Evolutionary conservation across 2,329 filamentous ascomycete genomes (phyloP).

Genomic region (Fusarium napiforme): DNA sequence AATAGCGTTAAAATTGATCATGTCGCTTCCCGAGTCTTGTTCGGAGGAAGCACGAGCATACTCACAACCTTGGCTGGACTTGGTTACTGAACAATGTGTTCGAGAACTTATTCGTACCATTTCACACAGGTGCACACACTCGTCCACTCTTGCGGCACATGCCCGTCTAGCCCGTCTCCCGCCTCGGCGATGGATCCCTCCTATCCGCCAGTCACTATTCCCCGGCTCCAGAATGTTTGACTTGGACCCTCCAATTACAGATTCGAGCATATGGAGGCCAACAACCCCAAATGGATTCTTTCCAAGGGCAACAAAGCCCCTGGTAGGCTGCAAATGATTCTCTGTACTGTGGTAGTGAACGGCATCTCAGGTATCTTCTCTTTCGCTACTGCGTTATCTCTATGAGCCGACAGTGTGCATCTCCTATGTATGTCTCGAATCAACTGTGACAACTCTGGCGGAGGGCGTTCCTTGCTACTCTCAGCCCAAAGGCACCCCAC

Average conservation of each 20-base stretch:
- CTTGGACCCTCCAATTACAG: slow-evolving; percentile 27
- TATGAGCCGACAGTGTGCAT: neutral
- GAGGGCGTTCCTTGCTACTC: slow-evolving; percentile 2
- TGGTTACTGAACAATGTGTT: slow-evolving; percentile 8
- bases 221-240: slow-evolving; percentile 27
- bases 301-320: neutral
- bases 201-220: slow-evolving; percentile 18
- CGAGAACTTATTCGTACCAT: neutral
- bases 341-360: neutral
- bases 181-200: slow-evolving; percentile 32
- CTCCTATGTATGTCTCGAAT: neutral
- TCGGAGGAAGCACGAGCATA: neutral
- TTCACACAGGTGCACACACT: slow-evolving; percentile 10
- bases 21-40: neutral
- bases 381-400: neutral
- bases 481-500: slow-evolving; percentile 5
- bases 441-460: neutral
- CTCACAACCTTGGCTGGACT: slow-evolving; percentile 1
- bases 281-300: slow-evolving; percentile 18
- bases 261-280: slow-evolving; percentile 9
- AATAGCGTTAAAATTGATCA: neutral
- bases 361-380: neutral
- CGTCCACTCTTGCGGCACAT: slow-evolving; percentile 21
- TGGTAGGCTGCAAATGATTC: neutral
- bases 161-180: slow-evolving; percentile 22